phyloP scores from a whole-genome alignment of 164 flowering plant species.

The Chimonanthus salicifolius region DNA sequence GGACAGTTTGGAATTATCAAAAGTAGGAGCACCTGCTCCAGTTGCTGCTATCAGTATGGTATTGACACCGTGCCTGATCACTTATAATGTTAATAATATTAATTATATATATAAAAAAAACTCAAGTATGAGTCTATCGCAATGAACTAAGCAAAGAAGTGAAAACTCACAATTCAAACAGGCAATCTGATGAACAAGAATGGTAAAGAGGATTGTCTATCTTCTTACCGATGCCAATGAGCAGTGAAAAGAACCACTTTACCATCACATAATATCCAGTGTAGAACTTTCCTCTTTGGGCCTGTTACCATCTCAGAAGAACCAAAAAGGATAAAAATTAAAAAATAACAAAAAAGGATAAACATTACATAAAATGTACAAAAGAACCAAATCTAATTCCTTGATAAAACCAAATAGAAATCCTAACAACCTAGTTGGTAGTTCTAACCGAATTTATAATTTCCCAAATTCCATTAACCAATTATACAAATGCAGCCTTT shows the following conservation, averaged over 20 bases:
- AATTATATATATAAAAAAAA: not conserved
- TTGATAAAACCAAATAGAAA: not conserved
- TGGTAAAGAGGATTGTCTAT: not conserved
- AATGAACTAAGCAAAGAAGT: not conserved
- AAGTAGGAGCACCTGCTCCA: too few relatives aligned
- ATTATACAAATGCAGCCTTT: too few relatives aligned
- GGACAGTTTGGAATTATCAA: too few relatives aligned
- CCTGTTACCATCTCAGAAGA: conserved; percentile 28
- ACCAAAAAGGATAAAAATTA: not conserved
- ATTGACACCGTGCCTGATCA: too few relatives aligned
- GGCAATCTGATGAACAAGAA: not conserved
- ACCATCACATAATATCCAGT: conserved; percentile 58
- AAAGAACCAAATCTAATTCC: not conserved
- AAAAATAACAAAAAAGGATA: not conserved
- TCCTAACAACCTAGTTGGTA: not conserved
- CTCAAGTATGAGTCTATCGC: not conserved
- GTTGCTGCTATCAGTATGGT: too few relatives aligned
- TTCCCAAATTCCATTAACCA: too few relatives aligned
- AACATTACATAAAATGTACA: not conserved
- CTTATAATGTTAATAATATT: too few relatives aligned
- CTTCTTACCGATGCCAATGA: conserved; percentile 80
- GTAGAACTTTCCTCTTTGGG: conserved; percentile 64
- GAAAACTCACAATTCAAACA: not conserved
- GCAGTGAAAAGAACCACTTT: conserved; percentile 80
- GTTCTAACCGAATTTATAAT: too few relatives aligned